Percentiles rank a stretch among this genome's conserved stretches.
phyloP scores from a whole-genome alignment of 768 basidiomycete species.

The Tricholomella constricta region DNA sequence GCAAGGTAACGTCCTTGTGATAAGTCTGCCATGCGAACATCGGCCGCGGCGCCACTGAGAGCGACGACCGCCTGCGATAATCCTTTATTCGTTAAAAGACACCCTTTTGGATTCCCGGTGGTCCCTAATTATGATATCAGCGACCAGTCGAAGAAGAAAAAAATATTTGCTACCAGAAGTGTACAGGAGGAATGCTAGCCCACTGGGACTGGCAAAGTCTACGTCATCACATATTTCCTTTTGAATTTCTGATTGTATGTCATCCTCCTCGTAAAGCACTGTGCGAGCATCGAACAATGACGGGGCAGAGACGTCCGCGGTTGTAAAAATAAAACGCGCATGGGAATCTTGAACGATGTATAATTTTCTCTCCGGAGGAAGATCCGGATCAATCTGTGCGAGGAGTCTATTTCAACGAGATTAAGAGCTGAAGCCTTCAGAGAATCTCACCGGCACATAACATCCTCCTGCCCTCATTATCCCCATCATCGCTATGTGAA shows the following conservation, averaged over 20 bases:
- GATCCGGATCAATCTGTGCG: conserved; percentile 49
- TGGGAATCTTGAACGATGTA: conserved; percentile 46
- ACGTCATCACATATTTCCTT: conserved; percentile 30
- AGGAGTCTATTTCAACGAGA: not conserved
- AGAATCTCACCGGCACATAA: conserved; percentile 47
- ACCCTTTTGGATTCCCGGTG: conserved; percentile 54
- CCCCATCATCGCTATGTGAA: conserved; percentile 44
- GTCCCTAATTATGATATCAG: conserved; percentile 34
- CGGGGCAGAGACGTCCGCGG: conserved; percentile 12
- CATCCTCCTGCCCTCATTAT: conserved; percentile 51
- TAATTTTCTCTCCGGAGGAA: conserved; percentile 45
- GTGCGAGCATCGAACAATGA: conserved; percentile 26
- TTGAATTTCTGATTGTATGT: conserved; percentile 28
- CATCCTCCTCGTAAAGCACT: conserved; percentile 25
- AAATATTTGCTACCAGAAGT: conserved; percentile 41
- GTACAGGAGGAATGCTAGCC: conserved; percentile 47
- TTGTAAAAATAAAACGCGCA: conserved; percentile 43
- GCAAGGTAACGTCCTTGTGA: conserved; percentile 37
- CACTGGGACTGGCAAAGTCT: conserved; percentile 28
- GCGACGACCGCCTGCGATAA: conserved; percentile 34
- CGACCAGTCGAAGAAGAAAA: not conserved
- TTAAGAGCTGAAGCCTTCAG: not conserved
- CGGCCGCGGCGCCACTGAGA: conserved; percentile 31
- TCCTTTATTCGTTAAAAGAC: conserved; percentile 38
- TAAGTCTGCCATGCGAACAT: conserved; percentile 29